Conservation (phyloP, 225 moss, liverwort and hornwort genomes). For the Physcomitrium patens region DNA sequence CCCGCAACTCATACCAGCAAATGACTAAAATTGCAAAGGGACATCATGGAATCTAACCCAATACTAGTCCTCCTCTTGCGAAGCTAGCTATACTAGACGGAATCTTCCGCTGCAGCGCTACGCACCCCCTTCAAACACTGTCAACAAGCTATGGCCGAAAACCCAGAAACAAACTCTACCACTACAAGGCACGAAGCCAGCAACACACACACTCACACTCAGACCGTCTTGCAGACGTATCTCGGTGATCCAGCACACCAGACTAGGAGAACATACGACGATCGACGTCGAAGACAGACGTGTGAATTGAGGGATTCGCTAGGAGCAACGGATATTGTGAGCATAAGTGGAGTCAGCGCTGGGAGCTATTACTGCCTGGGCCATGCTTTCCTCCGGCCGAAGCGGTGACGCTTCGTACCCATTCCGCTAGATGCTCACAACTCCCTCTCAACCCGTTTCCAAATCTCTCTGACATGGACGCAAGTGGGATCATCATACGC, state of each 20-base stretch:
- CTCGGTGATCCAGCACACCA: neutral
- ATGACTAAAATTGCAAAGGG: neutral
- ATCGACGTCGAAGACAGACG: neutral
- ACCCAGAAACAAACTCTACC: too few relatives aligned
- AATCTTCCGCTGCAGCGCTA: neutral
- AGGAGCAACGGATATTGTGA: constrained; percentile 5
- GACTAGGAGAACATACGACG: neutral
- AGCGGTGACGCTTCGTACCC: too few relatives aligned
- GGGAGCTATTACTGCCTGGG: too few relatives aligned
- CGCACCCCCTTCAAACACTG: neutral
- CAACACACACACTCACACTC: too few relatives aligned
- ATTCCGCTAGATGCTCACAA: too few relatives aligned
- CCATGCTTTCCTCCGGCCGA: too few relatives aligned
- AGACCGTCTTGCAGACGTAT: neutral
- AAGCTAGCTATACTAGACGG: neutral
- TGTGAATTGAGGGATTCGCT: neutral
- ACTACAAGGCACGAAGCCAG: too few relatives aligned
- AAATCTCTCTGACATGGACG: too few relatives aligned
- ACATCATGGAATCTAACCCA: neutral
- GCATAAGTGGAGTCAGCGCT: neutral
- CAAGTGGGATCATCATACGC: too few relatives aligned
- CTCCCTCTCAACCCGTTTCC: too few relatives aligned
- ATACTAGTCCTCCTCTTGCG: neutral
- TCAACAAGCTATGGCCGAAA: neutral
- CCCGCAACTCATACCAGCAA: too few relatives aligned